Percentiles rank a stretch among this genome's conserved stretches.
phyloP scores from a whole-genome alignment of 2,329 filamentous ascomycete species.

The Blumeria hordei region DNA sequence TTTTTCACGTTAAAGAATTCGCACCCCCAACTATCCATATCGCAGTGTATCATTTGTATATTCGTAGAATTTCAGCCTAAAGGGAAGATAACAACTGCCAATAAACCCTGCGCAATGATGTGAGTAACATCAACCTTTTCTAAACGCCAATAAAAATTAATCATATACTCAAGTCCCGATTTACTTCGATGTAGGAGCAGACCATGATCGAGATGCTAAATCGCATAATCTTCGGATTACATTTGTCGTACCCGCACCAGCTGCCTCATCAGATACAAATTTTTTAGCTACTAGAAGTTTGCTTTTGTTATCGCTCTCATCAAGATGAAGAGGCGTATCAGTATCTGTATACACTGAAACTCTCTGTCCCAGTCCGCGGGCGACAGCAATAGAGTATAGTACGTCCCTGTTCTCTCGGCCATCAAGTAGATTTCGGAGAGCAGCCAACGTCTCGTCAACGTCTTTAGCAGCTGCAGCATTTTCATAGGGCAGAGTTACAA shows the following conservation, averaged over 20 bases:
- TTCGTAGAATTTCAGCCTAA: too few relatives aligned
- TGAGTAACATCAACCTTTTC: too few relatives aligned
- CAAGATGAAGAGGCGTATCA: conserved; percentile 31
- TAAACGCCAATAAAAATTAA: too few relatives aligned
- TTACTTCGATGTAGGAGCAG: conserved; percentile 2
- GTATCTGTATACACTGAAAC: conserved; percentile 33
- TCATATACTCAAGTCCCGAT: too few relatives aligned
- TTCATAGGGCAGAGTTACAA: conserved; percentile 39
- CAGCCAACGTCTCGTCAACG: conserved; percentile 39
- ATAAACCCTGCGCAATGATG: too few relatives aligned
- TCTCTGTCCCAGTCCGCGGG: conserved; percentile 47
- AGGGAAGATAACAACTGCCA: too few relatives aligned
- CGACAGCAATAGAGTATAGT: conserved; percentile 67
- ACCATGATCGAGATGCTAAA: conserved; percentile 28
- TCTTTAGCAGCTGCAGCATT: conserved; percentile 28
- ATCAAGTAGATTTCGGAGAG: conserved; percentile 47
- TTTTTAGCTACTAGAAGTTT: conserved; percentile 45
- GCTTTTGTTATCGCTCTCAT: conserved; percentile 41
- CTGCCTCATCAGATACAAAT: conserved; percentile 41
- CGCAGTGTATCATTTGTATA: too few relatives aligned
- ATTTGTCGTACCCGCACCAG: conserved; percentile 47
- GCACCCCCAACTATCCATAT: too few relatives aligned
- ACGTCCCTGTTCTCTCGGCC: conserved; percentile 73
- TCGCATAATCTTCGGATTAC: conserved; percentile 47
- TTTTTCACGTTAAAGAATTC: too few relatives aligned